Base-by-base conservation (phyloP, 345 rosid genomes). In the Heritiera fomes region DNA sequence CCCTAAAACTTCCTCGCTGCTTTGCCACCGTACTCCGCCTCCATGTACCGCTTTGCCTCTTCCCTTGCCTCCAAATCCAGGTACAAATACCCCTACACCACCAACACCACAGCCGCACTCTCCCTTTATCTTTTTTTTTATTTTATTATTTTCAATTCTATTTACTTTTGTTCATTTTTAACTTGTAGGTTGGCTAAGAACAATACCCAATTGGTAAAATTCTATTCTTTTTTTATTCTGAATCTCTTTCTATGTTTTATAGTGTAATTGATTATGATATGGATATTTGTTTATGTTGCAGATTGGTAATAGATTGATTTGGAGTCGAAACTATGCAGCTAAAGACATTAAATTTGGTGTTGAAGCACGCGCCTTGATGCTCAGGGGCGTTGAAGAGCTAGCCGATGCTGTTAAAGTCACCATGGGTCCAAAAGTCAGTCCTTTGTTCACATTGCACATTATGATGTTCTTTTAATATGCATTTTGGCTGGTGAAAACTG, bases 321-420 rank as follows among this genome's bases (percentile, higher is more conserved):
- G 87, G 88, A 82, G 83, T 71, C 86, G 97, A 80, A 88, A 87
- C 62, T 87, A 88, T 87, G 92, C 89, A 3, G 92, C 92, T 3
- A 90, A 92, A 81, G 92, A 90, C 32, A 89, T 88, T 3, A 85
- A 38, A 75, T 88, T 90, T 52, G 90, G 93, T 0, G 93, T 91
- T 17, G 92, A 91, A 45, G 93, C 93, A 30, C 84, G 95, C 4
- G 92, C 92, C 70, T 40, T 86, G 83, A 90, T 91, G 95, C 93
- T 91, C 56, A 86, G 74, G 65, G 93, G 95, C 17, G 93, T 88
- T 23, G 91, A 88, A 67, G 95, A 91, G 71, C 88, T 91, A 34
- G 93, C 91, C 32, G 91, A 90, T 81, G 89, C 92, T 15, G 93
- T 91, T 50, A 82, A 78, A 80, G 93, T 91, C 71, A 91, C 95